These are phyloP conservation scores for Candida parachauliodes DNA, from an alignment of 805 yeast genomes.

Conservation along the genomic window DNA sequence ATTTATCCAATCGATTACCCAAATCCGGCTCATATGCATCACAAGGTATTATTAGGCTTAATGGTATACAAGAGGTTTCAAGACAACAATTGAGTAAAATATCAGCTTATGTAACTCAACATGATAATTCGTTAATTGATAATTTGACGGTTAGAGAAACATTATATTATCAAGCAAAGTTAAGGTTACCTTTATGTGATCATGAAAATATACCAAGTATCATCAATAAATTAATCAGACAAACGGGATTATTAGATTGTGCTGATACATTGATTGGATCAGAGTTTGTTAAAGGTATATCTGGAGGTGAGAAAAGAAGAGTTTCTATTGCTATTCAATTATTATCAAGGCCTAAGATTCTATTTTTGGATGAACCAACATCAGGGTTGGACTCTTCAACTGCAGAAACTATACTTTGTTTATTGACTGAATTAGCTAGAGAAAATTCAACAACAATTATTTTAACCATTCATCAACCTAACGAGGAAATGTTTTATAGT, in stretches of 20 bases:
- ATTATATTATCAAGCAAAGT: constrained; percentile 62
- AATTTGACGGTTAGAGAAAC: constrained; percentile 78
- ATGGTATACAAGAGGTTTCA: constrained; percentile 22
- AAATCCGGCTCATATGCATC: constrained; percentile 16
- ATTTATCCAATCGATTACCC: constrained; percentile 48
- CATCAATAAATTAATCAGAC: constrained; percentile 57
- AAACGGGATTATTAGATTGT: constrained; percentile 69
- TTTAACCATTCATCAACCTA: constrained; percentile 82
- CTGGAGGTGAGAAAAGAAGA: constrained; percentile 67
- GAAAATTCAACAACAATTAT: constrained; percentile 64
- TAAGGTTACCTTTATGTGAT: constrained; percentile 50
- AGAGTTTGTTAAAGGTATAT: constrained; percentile 36
- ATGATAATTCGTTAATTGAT: constrained; percentile 69
- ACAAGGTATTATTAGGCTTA: constrained; percentile 18
- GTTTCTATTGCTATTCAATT: constrained; percentile 80
- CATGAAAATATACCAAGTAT: constrained; percentile 41
- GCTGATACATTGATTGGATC: constrained; percentile 59
- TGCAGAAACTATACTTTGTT: constrained; percentile 60
- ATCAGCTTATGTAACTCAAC: constrained; percentile 79
- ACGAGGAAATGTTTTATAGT: constrained; percentile 55
- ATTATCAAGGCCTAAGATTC: constrained; percentile 64
- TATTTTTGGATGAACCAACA: constrained; percentile 84
- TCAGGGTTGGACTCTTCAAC: constrained; percentile 84
- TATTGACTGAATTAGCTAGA: constrained; percentile 53
- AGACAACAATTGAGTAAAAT: constrained; percentile 23